phyloP scores from a whole-genome alignment of 192 early-diverging fungal genomes.

The Coemansia sp. region DNA sequence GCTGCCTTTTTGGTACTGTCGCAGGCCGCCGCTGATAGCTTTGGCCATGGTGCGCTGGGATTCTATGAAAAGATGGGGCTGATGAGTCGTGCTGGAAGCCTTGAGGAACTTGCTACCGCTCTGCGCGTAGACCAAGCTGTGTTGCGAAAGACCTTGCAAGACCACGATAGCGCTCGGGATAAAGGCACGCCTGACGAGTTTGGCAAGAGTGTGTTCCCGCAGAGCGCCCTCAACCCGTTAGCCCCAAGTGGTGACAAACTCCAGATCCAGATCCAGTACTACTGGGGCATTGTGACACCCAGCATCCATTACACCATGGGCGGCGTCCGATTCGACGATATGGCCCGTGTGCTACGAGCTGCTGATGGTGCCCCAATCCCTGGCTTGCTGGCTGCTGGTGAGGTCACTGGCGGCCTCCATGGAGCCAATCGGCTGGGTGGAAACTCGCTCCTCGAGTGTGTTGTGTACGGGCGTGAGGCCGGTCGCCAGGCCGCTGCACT shows the following conservation, averaged over 20 bases:
- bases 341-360: conserved; percentile 38
- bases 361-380: conserved; percentile 64
- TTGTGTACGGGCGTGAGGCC: conserved; percentile 94
- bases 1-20: conserved; percentile 55
- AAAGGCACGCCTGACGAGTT: conserved; percentile 65
- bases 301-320: conserved; percentile 90
- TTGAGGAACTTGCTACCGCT: conserved; percentile 23
- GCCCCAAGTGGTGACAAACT: background rate
- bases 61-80: conserved; percentile 57
- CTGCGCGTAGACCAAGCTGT: conserved; percentile 56
- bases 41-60: conserved; percentile 46
- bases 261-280: conserved; percentile 52
- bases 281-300: conserved; percentile 76
- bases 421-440: conserved; percentile 97
- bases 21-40: conserved; percentile 40
- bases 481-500: conserved; percentile 58
- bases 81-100: conserved; percentile 22
- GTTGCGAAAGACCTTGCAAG: conserved; percentile 38
- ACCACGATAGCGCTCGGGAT: conserved; percentile 64
- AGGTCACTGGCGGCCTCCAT: conserved; percentile 95
- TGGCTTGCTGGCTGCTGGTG: conserved; percentile 89
- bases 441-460: conserved; percentile 91
- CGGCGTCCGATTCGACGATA: conserved; percentile 52
- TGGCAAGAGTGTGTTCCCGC: conserved; percentile 75
- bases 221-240: conserved; percentile 57